These are phyloP conservation scores for Lagenaria siceraria DNA, from an alignment of 306 rosid genomes.

Conservation along the genomic window DNA sequence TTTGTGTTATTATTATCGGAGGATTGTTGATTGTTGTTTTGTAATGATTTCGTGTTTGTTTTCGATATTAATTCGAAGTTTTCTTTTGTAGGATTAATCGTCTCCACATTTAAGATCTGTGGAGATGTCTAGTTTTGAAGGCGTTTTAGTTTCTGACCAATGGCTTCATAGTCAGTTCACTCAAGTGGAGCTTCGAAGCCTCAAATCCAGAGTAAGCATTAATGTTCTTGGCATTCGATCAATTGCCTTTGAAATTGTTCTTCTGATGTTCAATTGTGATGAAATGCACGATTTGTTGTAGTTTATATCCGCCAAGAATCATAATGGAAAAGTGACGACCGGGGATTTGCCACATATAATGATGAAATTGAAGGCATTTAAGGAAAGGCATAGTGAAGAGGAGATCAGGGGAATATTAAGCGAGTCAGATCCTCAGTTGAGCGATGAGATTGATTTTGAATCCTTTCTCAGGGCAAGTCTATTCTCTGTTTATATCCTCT, in stretches of 20 bases:
- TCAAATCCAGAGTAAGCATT: constrained; percentile 58
- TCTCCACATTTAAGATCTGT: constrained; percentile 8
- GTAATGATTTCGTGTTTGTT: not conserved
- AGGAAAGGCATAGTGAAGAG: constrained; percentile 43
- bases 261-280: not conserved
- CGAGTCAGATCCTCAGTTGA: constrained; percentile 43
- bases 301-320: constrained; percentile 52
- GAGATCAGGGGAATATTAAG: constrained; percentile 54
- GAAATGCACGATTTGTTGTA: constrained; percentile 11
- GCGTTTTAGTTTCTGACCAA: constrained; percentile 78
- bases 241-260: not conserved
- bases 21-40: not conserved
- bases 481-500: not conserved
- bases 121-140: constrained; percentile 70
- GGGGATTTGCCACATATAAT: constrained; percentile 60
- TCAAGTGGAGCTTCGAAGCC: constrained; percentile 87
- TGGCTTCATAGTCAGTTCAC: constrained; percentile 92
- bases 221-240: not conserved
- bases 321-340: constrained; percentile 54
- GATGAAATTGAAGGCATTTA: constrained; percentile 54
- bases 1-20: not conserved
- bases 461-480: constrained; percentile 64
- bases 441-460: constrained; percentile 73
- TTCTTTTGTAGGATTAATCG: not conserved
- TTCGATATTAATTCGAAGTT: not conserved